Evolutionary conservation across 768 basidiomycete genomes (phyloP), one percentile per base, ranked within the genome.

Genomic region (Termitomyces sp.): DNA sequence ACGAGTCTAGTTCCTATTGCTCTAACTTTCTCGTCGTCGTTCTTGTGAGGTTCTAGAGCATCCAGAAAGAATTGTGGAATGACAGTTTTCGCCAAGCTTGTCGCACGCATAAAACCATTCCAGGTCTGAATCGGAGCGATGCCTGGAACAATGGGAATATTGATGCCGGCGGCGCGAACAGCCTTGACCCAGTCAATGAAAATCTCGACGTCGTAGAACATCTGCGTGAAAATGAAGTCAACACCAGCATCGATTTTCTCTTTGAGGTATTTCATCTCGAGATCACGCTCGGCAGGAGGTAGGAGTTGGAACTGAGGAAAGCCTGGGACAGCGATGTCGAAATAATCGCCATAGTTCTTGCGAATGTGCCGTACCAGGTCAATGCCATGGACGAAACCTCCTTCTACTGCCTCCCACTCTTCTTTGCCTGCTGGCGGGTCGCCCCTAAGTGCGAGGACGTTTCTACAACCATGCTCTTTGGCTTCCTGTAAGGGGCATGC

Each of bases 171-270:
- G 12, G 79, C 89, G 57, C 94, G 85, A 33, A 93, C 85, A 44
- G 83, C 77, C 60, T 85, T 86, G 40, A 91, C 95, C 97, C 97
- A 99, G 50, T 80, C 79, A 67, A 97, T 86, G 76, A 99, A 98
- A 65, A 98, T 69, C 34, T 92, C 82, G 48, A 89, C 87, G 65
- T 97, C 95, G 75, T 95, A 97, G 77, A 98, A 98, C 93, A 98
- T 94, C 72, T 98, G 95, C 0, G 95, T 97, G 78, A 98, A 97
- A 73, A 98, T 97, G 75, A 96, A 92, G 69, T 86, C 81, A 60
- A 88, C 91, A 39, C 95, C 95, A 10, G 86, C 90, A 62, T 96
- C 94, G 58, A 95, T 75, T 73, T 98, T 98, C 62, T 91, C 87
- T 74, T 96, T 96, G 62, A 97, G 79, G 71, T 82, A 95, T 58